A percentile compares a stretch with the other conserved stretches of the same genome.
Conservation (phyloP, 2,329 filamentous ascomycete genomes). For the Sporothrix sp. region DNA sequence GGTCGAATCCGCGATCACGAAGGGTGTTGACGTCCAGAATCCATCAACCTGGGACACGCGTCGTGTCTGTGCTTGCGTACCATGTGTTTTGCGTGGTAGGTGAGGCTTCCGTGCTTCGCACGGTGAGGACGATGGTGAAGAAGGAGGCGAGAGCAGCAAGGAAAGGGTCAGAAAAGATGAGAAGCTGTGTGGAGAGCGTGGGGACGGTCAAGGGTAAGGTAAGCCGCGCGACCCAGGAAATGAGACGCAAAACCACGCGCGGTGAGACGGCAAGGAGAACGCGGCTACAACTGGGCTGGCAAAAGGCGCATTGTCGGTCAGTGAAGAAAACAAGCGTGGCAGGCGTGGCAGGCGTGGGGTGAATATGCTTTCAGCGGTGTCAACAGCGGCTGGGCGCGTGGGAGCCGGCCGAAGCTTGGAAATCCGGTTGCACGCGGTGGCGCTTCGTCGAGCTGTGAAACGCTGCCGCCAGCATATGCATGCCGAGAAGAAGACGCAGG, state of each 20-base stretch:
- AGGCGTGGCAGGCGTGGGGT: too few species aligned
- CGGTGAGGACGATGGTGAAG: neutral
- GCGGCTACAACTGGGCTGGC: conserved; percentile 3
- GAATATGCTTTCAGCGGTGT: too few species aligned
- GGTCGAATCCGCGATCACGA: too few species aligned
- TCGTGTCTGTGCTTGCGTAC: too few species aligned
- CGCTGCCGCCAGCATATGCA: neutral
- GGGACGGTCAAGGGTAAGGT: neutral
- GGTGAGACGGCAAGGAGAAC: neutral
- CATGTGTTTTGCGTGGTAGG: neutral
- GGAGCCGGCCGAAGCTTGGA: neutral
- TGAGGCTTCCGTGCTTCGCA: too few species aligned
- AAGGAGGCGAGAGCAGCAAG: neutral
- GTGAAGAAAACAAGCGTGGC: neutral
- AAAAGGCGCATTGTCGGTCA: conserved; percentile 2
- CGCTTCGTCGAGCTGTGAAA: too few species aligned
- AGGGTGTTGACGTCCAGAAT: neutral
- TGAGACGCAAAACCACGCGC: neutral
- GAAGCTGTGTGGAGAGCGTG: neutral
- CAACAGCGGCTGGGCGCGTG: neutral
- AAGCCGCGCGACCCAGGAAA: neutral
- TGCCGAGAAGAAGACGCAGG: neutral
- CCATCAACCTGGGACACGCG: neutral
- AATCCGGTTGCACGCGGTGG: neutral
- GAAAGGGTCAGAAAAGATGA: neutral